Base-by-base conservation (phyloP, 371 early-diverging fungal species). In the Funneliformis caledonium region DNA sequence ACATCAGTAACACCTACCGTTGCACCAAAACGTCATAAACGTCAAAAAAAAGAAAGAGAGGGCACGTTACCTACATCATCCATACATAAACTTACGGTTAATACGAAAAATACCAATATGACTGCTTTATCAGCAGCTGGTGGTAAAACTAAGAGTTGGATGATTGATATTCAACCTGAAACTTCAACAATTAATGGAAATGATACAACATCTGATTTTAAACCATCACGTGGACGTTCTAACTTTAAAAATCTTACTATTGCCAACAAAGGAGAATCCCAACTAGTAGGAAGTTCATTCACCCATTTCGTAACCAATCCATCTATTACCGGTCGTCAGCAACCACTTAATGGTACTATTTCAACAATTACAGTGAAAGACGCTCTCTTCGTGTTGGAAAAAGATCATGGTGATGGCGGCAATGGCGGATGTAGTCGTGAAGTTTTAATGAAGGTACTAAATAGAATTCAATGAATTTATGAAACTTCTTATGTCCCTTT, bases 71-170 rank as follows among this genome's bases (percentile, higher is more conserved):
- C 31, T 9, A 31, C 14, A 12, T 3, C 43, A 43, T 12, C 65
- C 11, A n/a, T 48, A 78, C 7, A 67, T n/a, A 76, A 67, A 16
- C 37, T 91, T 85, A 87, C 88, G 26, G 91, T 91, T 31, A 91
- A 91, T 65, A 91, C 90, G 72, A 89, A 88, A 56, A 87, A 85
- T 26, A 91, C 90, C 19, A 91, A 92, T 81, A 90, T 91, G 76
- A 92, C 93, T 6, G 93, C 93, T 6, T 85, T 93, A 74, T 89
- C 91, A 83, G 88, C 88, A 69, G 93, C 91, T 31, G 93, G 93
- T 82, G 92, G 91, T 52, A 45, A 48, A 67, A 78, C 78, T n/a
- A 92, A 91, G 81, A 88, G 91, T 59, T 94, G 94, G 94, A 94
- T 94, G 94, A 88, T 90, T 89, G n/a, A 87, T 87, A 16, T 84